These are phyloP conservation scores for Phoenix dactylifera DNA, from an alignment of 176 grass and related monocot species.

Conservation along the genomic window DNA sequence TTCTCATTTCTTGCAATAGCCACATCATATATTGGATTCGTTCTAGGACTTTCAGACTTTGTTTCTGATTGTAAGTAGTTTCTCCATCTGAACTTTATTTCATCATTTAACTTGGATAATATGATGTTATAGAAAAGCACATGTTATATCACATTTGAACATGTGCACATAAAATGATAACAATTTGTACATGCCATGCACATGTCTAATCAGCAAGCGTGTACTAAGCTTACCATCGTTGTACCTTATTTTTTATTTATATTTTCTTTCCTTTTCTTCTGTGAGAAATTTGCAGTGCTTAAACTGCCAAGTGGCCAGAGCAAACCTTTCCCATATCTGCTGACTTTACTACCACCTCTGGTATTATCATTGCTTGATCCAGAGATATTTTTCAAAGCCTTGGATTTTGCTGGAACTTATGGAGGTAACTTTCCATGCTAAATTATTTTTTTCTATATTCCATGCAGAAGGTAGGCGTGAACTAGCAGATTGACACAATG, in stretches of 20 bases:
- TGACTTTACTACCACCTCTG: slow-evolving; percentile 74
- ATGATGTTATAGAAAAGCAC: no score
- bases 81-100: slow-evolving; percentile 12
- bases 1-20: slow-evolving; percentile 97
- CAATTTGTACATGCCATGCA: no score
- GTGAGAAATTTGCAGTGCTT: slow-evolving; percentile 55
- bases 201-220: no score
- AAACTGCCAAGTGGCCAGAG: slow-evolving; percentile 81
- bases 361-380: slow-evolving; percentile 73
- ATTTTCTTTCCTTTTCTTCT: slow-evolving; percentile 1
- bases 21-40: slow-evolving; percentile 92
- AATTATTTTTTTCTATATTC: no score
- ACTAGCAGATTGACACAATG: no score
- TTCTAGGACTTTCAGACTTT: slow-evolving; percentile 90
- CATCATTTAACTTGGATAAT: not conserved
- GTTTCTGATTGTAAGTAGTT: slow-evolving; percentile 75
- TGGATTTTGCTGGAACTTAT: slow-evolving; percentile 99
- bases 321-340: slow-evolving; percentile 55
- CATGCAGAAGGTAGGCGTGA: no score
- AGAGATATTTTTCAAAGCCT: slow-evolving; percentile 94
- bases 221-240: no score
- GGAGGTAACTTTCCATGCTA: slow-evolving; percentile 49
- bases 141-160: no score
- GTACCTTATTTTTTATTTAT: no score
- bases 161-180: no score